Evolutionary conservation across 2,329 filamentous ascomycete genomes (phyloP).

Genomic region (Penicillium sp.): DNA sequence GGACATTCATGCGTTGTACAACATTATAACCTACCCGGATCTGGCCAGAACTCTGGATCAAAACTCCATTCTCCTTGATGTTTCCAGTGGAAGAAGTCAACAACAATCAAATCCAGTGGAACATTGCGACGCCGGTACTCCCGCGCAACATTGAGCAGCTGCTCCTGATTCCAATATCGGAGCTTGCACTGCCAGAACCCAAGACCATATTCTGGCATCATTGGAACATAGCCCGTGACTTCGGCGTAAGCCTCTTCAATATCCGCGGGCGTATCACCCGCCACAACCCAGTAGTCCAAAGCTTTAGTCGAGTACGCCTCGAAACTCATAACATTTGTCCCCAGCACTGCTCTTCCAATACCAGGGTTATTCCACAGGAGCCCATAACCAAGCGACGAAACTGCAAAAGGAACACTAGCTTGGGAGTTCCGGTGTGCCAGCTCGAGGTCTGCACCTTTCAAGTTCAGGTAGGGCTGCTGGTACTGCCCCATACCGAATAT

Average conservation of each 20-base stretch:
- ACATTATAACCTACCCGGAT: conserved; percentile 48
- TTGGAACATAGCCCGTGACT: conserved; percentile 58
- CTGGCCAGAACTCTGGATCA: conserved; percentile 61
- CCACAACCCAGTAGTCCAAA: conserved; percentile 64
- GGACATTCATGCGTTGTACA: not conserved
- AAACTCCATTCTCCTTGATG: conserved; percentile 66
- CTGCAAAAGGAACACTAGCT: conserved; percentile 60
- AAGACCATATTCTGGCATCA: conserved; percentile 66
- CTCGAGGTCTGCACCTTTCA: conserved; percentile 61
- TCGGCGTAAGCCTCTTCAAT: conserved; percentile 56
- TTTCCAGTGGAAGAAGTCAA: conserved; percentile 67
- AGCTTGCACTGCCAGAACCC: conserved; percentile 68
- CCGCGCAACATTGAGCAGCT: conserved; percentile 57
- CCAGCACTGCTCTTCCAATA: conserved; percentile 58
- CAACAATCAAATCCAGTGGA: conserved; percentile 62
- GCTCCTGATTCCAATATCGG: conserved; percentile 63
- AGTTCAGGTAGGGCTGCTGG: conserved; percentile 60
- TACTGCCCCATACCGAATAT: conserved; percentile 70
- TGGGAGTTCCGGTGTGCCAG: conserved; percentile 65
- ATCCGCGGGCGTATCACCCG: conserved; percentile 52
- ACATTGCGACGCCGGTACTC: conserved; percentile 56
- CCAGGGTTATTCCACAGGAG: conserved; percentile 65
- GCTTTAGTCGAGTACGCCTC: conserved; percentile 57
- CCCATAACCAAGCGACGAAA: conserved; percentile 60
- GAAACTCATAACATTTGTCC: conserved; percentile 59